These are phyloP conservation scores for Phytophthora constricta DNA, from an alignment of 352 stramenopile species.

Conservation along the genomic window DNA sequence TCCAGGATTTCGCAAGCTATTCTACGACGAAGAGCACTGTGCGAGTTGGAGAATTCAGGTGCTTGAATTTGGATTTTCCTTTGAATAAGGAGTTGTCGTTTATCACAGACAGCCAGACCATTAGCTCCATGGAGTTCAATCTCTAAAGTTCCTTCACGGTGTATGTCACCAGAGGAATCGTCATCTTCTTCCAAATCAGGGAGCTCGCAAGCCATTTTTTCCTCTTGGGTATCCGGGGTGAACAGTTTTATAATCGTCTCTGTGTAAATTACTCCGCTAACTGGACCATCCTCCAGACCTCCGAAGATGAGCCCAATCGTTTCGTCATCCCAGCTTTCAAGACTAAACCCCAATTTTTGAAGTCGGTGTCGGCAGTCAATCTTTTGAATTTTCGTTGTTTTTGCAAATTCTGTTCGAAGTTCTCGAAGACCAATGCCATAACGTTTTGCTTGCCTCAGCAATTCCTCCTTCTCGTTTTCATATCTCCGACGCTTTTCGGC, in stretches of 20 bases:
- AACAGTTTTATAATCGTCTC: slow-evolving; percentile 71
- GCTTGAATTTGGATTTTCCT: slow-evolving; percentile 45
- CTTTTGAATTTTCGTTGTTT: slow-evolving; percentile 53
- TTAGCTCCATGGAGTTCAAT: slow-evolving; percentile 65
- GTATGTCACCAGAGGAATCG: slow-evolving; percentile 64
- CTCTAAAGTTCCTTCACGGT: slow-evolving; percentile 74
- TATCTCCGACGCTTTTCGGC: slow-evolving; percentile 65
- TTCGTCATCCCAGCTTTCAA: slow-evolving; percentile 73
- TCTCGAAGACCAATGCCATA: slow-evolving; percentile 76
- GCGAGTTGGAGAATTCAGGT: slow-evolving; percentile 38
- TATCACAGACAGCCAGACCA: slow-evolving; percentile 44
- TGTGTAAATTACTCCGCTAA: slow-evolving; percentile 49
- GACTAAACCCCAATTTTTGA: slow-evolving; percentile 69
- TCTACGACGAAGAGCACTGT: slow-evolving; percentile 33
- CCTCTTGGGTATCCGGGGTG: slow-evolving; percentile 73
- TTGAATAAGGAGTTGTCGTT: slow-evolving; percentile 6
- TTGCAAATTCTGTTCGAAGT: slow-evolving; percentile 72
- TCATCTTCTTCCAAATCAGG: slow-evolving; percentile 82
- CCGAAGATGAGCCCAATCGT: slow-evolving; percentile 72
- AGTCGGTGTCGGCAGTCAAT: slow-evolving; percentile 67
- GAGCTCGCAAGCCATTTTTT: slow-evolving; percentile 74
- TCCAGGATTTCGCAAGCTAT: slow-evolving; percentile 49
- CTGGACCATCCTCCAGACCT: slow-evolving; percentile 44
- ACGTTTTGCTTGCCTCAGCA: slow-evolving; percentile 61
- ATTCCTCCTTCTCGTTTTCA: slow-evolving; percentile 77